These are phyloP conservation scores for Micractinium conductrix DNA, from an alignment of 139 green algal genomes.

Conservation along the genomic window DNA sequence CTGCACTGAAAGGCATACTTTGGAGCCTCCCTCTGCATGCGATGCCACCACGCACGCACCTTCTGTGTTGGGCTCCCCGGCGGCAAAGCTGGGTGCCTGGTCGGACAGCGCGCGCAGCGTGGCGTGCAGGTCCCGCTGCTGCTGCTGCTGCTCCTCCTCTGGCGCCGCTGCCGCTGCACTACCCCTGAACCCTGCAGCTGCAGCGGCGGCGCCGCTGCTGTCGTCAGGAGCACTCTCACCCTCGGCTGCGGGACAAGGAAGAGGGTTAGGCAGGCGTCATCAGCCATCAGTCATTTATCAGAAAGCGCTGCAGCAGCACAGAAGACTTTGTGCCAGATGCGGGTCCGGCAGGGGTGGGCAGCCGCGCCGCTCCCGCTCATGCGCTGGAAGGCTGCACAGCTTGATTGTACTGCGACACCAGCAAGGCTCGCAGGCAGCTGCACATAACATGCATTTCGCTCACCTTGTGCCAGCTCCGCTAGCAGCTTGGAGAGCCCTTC, in stretches of 20 bases:
- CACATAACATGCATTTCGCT: neutral
- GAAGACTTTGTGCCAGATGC: too few relatives aligned
- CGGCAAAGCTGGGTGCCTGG: slow-evolving; percentile 32
- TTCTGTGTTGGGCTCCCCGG: neutral
- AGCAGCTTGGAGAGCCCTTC: slow-evolving; percentile 26
- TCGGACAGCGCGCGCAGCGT: slow-evolving; percentile 39
- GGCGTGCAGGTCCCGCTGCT: slow-evolving; percentile 2
- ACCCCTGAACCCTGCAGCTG: too few relatives aligned
- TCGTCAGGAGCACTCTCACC: neutral
- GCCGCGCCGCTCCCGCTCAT: too few relatives aligned
- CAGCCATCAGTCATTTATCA: neutral
- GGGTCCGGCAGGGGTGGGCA: too few relatives aligned
- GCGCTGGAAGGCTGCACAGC: neutral
- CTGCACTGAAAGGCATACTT: too few relatives aligned
- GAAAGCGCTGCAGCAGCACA: neutral
- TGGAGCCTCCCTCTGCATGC: too few relatives aligned
- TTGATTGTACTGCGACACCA: neutral
- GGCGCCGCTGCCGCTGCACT: neutral
- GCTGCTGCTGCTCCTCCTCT: slow-evolving; percentile 6
- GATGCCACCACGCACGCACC: neutral
- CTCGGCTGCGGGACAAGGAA: neutral
- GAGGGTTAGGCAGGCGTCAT: neutral
- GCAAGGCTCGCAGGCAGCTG: neutral
- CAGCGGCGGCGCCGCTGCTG: neutral
- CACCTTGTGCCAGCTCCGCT: slow-evolving; percentile 34